Evolutionary conservation across 225 moss, liverwort and hornwort genomes (phyloP).

Genomic region (Ulota crispa): DNA sequence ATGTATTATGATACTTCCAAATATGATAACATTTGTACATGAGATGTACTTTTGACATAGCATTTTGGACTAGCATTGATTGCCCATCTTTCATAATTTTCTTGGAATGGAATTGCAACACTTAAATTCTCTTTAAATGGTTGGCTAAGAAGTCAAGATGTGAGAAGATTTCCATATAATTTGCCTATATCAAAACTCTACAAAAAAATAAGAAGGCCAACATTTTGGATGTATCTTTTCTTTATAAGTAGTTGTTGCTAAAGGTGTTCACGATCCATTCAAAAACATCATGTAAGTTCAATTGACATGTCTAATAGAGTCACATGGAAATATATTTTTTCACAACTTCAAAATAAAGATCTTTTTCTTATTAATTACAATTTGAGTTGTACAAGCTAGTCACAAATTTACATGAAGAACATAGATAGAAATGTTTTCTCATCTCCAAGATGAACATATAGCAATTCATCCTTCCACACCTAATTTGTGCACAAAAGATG

Average conservation of each 20-base stretch:
- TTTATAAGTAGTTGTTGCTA: too few relatives aligned
- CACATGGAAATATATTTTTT: not conserved
- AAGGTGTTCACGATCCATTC: too few relatives aligned
- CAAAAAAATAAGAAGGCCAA: not conserved
- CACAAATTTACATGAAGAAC: constrained; percentile 15
- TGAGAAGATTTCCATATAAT: not conserved
- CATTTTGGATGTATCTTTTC: fast-evolving
- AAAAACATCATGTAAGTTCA: not conserved
- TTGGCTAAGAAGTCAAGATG: not conserved
- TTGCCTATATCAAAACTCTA: too few relatives aligned
- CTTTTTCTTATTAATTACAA: not conserved
- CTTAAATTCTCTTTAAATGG: not conserved
- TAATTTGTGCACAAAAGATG: constrained; percentile 3
- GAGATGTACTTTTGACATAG: too few relatives aligned
- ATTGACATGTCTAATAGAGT: too few relatives aligned
- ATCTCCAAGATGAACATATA: constrained; percentile 73
- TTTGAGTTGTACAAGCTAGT: not conserved
- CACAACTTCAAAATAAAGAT: fast-evolving
- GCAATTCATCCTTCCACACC: constrained; percentile 97
- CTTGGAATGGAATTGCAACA: not conserved
- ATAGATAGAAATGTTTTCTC: constrained; percentile 31
- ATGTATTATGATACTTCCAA: too few relatives aligned
- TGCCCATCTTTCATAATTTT: too few relatives aligned
- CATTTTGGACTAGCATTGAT: too few relatives aligned
- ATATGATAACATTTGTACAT: too few relatives aligned